Conservation (phyloP, 2,329 filamentous ascomycete genomes). For the Hymenoscyphus albidus region DNA sequence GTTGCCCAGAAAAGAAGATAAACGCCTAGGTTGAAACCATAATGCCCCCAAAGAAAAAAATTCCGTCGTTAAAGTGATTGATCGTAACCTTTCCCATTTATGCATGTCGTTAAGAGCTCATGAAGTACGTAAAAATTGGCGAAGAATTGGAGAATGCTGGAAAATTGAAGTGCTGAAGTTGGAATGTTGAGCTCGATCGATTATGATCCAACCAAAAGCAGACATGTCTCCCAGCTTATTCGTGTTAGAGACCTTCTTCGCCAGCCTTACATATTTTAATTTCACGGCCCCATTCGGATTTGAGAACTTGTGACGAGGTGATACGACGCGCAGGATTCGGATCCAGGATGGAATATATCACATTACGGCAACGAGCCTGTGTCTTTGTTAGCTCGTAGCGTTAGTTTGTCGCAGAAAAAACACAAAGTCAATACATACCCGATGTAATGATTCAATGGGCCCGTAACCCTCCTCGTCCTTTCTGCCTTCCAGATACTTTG, state of each 20-base stretch:
- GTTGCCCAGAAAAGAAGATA: not conserved
- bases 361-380: conserved; percentile 93
- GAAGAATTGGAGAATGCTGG: conserved; percentile 6
- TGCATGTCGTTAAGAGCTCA: conserved; percentile 10
- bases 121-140: conserved; percentile 2
- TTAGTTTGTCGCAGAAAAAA: not conserved
- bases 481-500: conserved; percentile 86
- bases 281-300: conserved; percentile 97
- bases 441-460: conserved; percentile 90
- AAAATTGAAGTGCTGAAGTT: conserved; percentile 9
- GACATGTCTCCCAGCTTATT: conserved; percentile 16
- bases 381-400: not conserved
- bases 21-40: not conserved
- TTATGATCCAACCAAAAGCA: conserved; percentile 18
- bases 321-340: conserved; percentile 90
- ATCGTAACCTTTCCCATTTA: conserved; percentile 5
- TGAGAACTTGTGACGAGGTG: conserved; percentile 92
- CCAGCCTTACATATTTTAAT: conserved; percentile 96
- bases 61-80: not conserved
- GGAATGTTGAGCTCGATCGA: conserved; percentile 16
- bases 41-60: not conserved
- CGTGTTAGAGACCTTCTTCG: conserved; percentile 79
- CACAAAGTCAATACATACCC: conserved; percentile 58
- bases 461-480: conserved; percentile 94
- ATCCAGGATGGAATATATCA: conserved; percentile 97